Evolutionary conservation across 306 rosid species (phyloP).

Genomic region (Spatholobus suberectus): DNA sequence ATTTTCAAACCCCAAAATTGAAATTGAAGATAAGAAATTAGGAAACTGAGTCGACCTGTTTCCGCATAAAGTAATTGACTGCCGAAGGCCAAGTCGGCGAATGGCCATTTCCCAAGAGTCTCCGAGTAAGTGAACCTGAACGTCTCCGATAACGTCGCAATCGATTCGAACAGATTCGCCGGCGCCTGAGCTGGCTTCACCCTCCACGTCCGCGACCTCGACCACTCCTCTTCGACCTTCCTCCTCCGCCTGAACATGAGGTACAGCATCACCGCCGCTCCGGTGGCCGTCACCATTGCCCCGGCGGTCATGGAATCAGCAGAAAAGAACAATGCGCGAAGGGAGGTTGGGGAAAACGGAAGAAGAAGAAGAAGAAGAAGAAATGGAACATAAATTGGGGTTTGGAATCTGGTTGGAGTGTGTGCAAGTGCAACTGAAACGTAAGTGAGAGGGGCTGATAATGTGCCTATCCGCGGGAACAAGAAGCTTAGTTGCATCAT

Average conservation of each 20-base stretch:
- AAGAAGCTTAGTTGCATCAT: background rate
- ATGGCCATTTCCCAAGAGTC: slow-evolving; percentile 88
- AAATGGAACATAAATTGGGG: background rate
- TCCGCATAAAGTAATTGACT: slow-evolving; percentile 78
- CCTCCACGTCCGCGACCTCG: slow-evolving; percentile 35
- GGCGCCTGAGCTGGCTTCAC: slow-evolving; percentile 84
- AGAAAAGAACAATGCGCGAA: background rate
- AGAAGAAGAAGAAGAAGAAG: background rate
- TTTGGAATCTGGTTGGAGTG: background rate
- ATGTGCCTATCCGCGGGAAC: background rate
- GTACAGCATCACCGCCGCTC: slow-evolving; percentile 70
- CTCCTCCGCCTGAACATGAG: slow-evolving; percentile 52
- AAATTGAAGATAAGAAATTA: background rate
- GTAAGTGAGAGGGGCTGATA: background rate
- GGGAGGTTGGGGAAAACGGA: background rate
- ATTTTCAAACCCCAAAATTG: background rate
- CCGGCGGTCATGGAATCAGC: slow-evolving; percentile 75
- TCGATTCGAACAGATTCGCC: slow-evolving; percentile 74
- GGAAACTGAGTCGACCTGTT: slow-evolving; percentile 55
- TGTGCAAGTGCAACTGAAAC: background rate
- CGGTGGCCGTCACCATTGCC: slow-evolving; percentile 82
- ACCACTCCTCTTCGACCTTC: slow-evolving; percentile 54
- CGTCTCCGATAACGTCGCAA: slow-evolving; percentile 73
- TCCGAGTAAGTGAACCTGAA: slow-evolving; percentile 78
- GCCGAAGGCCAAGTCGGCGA: slow-evolving; percentile 86